These are phyloP conservation scores for Coelastrella sp. DNA, from an alignment of 139 green algal species.

Conservation along the genomic window DNA sequence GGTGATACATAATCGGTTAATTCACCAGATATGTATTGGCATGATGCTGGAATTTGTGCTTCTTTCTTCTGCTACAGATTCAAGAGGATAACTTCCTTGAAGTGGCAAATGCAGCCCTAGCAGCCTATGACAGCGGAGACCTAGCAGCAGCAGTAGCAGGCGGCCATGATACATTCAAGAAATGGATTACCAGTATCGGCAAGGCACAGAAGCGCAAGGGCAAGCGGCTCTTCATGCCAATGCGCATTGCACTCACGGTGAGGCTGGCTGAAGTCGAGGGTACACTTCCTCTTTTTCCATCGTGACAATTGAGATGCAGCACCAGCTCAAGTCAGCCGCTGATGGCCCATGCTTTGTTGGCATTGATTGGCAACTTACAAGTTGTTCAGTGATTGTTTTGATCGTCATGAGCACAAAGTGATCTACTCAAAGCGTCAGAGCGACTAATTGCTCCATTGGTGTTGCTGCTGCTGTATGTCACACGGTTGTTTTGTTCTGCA, in stretches of 20 bases:
- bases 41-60: neutral
- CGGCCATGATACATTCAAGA: slow-evolving; percentile 82
- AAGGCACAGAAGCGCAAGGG: slow-evolving; percentile 97
- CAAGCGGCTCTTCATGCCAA: slow-evolving; percentile 98
- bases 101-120: slow-evolving; percentile 80
- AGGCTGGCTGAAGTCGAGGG: neutral
- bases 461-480: neutral
- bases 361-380: too few relatives aligned
- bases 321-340: too few relatives aligned
- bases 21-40: neutral
- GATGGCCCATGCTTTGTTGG: too few relatives aligned
- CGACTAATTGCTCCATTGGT: too few relatives aligned
- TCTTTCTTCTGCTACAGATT: slow-evolving; percentile 45
- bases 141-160: slow-evolving; percentile 78
- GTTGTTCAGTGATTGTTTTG: too few relatives aligned
- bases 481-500: neutral
- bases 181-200: slow-evolving; percentile 92
- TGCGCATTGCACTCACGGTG: slow-evolving; percentile 93
- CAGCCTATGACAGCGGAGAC: slow-evolving; percentile 81
- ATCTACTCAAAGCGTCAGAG: too few relatives aligned
- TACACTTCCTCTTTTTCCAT: too few relatives aligned
- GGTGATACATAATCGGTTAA: too few relatives aligned
- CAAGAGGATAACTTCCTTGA: slow-evolving; percentile 85
- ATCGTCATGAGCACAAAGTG: too few relatives aligned
- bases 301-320: too few relatives aligned